A percentile compares a stretch with the other conserved stretches of the same genome.
These are phyloP conservation scores for Fusarium sulawesiense DNA, from an alignment of 2,329 filamentous ascomycete genomes.

Conservation along the genomic window DNA sequence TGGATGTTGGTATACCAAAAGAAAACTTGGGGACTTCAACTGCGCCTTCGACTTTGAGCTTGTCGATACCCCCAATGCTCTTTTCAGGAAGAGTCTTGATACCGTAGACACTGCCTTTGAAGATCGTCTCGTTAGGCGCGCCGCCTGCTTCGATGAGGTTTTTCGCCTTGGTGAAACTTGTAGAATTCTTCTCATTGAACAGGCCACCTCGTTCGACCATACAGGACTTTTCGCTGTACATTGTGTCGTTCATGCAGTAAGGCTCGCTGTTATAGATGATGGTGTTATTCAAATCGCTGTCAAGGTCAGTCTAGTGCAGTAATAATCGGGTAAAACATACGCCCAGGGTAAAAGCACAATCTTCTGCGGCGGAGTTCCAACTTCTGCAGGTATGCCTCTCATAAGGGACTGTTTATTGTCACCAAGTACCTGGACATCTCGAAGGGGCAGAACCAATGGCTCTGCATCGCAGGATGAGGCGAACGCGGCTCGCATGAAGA, in stretches of 20 bases:
- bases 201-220: slow-evolving; percentile 37
- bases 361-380: slow-evolving; percentile 46
- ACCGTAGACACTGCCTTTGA: slow-evolving; percentile 35
- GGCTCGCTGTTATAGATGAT: slow-evolving; percentile 49
- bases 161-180: slow-evolving; percentile 19
- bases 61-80: slow-evolving; percentile 42
- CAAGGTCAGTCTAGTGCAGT: not conserved
- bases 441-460: slow-evolving; percentile 25
- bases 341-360: slow-evolving; percentile 49
- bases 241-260: slow-evolving; percentile 44
- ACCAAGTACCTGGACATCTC: slow-evolving; percentile 42
- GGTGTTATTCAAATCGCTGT: slow-evolving; percentile 52
- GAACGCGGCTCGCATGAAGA: not conserved
- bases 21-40: slow-evolving; percentile 24
- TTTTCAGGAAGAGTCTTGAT: slow-evolving; percentile 39
- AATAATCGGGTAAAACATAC: slow-evolving; percentile 31
- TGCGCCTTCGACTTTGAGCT: slow-evolving; percentile 10
- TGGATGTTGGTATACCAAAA: slow-evolving; percentile 43
- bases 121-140: slow-evolving; percentile 16
- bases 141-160: slow-evolving; percentile 37
- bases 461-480: slow-evolving; percentile 29
- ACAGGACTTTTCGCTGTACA: slow-evolving; percentile 48
- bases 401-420: slow-evolving; percentile 44
- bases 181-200: slow-evolving; percentile 34
- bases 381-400: slow-evolving; percentile 42